phyloP scores from a whole-genome alignment of 306 rosid species.

The Cucurbita maxima region DNA sequence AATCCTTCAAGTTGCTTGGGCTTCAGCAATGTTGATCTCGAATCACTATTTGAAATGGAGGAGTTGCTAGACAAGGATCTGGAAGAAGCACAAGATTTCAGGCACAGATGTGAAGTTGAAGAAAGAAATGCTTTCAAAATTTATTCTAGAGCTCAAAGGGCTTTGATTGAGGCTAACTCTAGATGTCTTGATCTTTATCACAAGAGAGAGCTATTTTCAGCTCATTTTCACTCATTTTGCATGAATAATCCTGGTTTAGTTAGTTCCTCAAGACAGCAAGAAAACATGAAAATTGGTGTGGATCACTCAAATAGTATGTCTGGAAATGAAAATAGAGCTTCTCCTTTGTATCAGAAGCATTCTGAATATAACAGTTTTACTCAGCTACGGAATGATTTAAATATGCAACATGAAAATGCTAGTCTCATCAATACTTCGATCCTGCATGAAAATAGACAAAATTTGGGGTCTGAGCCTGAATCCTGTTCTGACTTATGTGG shows the following conservation, averaged over 20 bases:
- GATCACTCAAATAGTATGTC: constrained; percentile 29
- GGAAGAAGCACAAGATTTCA: constrained; percentile 77
- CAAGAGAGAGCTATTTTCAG: constrained; percentile 61
- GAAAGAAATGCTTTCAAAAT: constrained; percentile 78
- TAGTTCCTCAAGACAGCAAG: constrained; percentile 45
- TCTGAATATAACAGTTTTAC: constrained; percentile 32
- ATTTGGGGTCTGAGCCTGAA: constrained; percentile 53
- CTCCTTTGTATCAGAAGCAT: constrained; percentile 43
- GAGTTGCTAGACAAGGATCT: constrained; percentile 75
- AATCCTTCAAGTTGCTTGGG: constrained; percentile 32
- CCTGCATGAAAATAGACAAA: constrained; percentile 29
- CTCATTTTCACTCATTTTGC: constrained; percentile 44
- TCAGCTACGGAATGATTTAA: constrained; percentile 33
- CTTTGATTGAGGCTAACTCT: constrained; percentile 67
- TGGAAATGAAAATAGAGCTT: constrained; percentile 36
- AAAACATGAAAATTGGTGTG: constrained; percentile 34
- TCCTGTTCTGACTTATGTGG: constrained; percentile 60
- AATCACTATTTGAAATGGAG: constrained; percentile 54
- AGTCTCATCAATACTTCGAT: constrained; percentile 22
- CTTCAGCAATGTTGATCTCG: constrained; percentile 23
- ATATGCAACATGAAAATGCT: constrained; percentile 25
- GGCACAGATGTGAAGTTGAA: constrained; percentile 72
- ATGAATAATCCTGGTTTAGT: constrained; percentile 46
- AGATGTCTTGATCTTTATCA: constrained; percentile 58
- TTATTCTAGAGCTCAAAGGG: constrained; percentile 81